Base-by-base conservation (phyloP, 257 asterid species). In the Lycium ferocissimum region DNA sequence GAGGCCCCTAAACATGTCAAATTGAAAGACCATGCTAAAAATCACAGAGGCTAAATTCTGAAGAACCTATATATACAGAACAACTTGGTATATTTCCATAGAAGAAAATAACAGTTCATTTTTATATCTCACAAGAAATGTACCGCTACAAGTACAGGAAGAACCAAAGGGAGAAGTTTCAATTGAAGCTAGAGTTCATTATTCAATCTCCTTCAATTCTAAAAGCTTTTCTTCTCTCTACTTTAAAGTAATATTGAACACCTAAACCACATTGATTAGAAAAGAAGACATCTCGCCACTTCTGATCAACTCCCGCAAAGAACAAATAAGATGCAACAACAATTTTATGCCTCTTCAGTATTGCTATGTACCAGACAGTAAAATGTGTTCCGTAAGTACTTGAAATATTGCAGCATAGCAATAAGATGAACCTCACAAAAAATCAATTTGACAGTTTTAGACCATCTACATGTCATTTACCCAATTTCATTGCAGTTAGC, bases 321-420 rank as follows among this genome's bases (percentile, higher is more conserved):
- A 69, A 69, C 53, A 69, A 69, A 7, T 69, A 69, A 15, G 51
- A 69, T 15, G 78, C 8, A 69, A 69, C 78, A 69, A 38, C 78
- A 40, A 69, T 8, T 17, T 70, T 40, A 70, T 17, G 79, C 33
- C 56, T 18, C 67, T 61, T 38, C 15, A 40, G 9, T 9, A 70
- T 70, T 40, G 33, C 79, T 4, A 70, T 3, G 7, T 70, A 70
- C 35, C 33, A 70, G 79, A 70, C 7, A 70, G 79, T 17, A 70
- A 70, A 10, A 62, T 3, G 15, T 62, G 14, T 20, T 9, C 69
- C 13, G 33, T 35, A 33, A 8, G 35, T 12, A 61, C 67, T 61
- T 61, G 6, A 61, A 61, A 61, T 8, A 2, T 40, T 70, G 79
- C 79, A 70, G 79, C 54, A 40, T 70, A 70, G 79, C 54, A 70